Base-by-base conservation (phyloP, 2,329 filamentous ascomycete species). In the Aureobasidium vineae region DNA sequence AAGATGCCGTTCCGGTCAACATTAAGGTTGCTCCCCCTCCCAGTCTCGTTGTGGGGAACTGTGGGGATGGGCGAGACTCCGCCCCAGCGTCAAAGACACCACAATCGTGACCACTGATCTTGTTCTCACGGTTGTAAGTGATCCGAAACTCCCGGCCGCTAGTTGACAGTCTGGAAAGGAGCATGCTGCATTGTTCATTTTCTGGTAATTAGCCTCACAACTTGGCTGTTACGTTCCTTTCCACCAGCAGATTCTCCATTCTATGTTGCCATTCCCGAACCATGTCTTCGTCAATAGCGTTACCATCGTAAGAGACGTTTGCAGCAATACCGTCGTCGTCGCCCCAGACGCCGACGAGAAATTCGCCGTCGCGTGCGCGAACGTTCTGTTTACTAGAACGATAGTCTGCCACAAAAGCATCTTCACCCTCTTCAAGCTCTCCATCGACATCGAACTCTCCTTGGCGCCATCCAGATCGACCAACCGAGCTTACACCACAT, bases 401-500 rank as follows among this genome's bases (percentile, higher is more conserved):
- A 57, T 75, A 81, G 68, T 81, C 78, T 2, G 76, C 79, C 7
- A 72, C 76, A 54, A 82, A 78, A 41, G 78, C 76, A 54, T 73
- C 74, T 60, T 64, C 71, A 3, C 66, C 67, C n/a, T 69, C 69
- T 3, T 41, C 49, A 41, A 68, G 36, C 36, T 52, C n/a, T 31
- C 36, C 60, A 19, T 68, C 43, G 10, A 77, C 28, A 45, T 76
- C 69, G 57, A 71, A 74, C 57, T 73, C 66, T 4, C 72, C 72
- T 1, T 53, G 50, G 19, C 63, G 71, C 50, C 81, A 74, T 19
- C 76, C 74, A 6, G 76, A 71, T 5, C 75, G 73, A 0, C 80
- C 81, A 0, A 81, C 74, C 16, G 76, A 79, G 28, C 76, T 79
- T 0, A 82, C 78, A 4, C 80, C 80, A 70, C 79, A 80, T 5